phyloP scores from a whole-genome alignment of 2,329 filamentous ascomycete genomes.

The Cytospora piceae region DNA sequence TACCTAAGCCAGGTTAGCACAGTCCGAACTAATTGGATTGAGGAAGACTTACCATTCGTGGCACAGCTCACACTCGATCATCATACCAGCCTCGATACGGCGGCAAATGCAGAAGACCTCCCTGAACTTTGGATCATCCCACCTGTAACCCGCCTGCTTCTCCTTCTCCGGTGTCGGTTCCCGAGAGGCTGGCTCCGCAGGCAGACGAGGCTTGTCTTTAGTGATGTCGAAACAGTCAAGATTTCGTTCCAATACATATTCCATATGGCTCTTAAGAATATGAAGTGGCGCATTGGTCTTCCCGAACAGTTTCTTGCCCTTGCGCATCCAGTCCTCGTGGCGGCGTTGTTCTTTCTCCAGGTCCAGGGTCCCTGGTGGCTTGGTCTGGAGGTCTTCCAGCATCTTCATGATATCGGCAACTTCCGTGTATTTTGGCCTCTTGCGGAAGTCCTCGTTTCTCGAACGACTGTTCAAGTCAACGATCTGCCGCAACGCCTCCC shows the following conservation, averaged over 20 bases:
- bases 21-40: background rate
- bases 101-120: constrained; percentile 98
- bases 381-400: constrained; percentile 87
- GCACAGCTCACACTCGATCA: constrained; percentile 98
- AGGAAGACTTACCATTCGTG: constrained; percentile 82
- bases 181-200: constrained; percentile 88
- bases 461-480: constrained; percentile 79
- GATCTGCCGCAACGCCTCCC: constrained; percentile 90
- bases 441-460: constrained; percentile 72
- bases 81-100: constrained; percentile 92
- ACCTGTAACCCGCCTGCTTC: constrained; percentile 49
- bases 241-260: constrained; percentile 89
- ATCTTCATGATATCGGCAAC: constrained; percentile 89
- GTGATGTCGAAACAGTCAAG: constrained; percentile 87
- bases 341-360: constrained; percentile 92
- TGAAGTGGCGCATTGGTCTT: constrained; percentile 97
- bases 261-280: constrained; percentile 92
- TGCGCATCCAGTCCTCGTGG: constrained; percentile 99
- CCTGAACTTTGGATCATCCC: constrained; percentile 63
- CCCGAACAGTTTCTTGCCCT: constrained; percentile 95
- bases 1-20: constrained; percentile 62
- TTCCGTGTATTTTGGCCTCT: constrained; percentile 84
- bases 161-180: constrained; percentile 65
- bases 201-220: constrained; percentile 81
- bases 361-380: constrained; percentile 87